Evolutionary conservation across 257 asterid species (phyloP).

Genomic region (Cinchona pubescens): DNA sequence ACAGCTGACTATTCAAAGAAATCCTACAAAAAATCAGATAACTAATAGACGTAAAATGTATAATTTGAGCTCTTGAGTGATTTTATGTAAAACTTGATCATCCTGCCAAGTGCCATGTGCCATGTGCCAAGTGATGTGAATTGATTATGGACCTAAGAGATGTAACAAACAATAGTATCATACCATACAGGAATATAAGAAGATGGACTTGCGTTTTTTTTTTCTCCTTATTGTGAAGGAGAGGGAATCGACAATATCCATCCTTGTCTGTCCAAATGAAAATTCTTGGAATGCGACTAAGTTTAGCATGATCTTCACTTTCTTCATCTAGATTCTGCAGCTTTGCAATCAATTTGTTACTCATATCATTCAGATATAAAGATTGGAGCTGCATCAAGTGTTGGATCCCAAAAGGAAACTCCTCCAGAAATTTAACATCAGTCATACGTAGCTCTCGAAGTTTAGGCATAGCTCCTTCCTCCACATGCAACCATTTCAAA

Average conservation of each 20-base stretch:
- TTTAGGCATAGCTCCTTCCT: constrained; percentile 21
- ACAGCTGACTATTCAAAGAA: too few relatives aligned
- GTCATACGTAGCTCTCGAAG: background rate
- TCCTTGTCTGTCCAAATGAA: constrained; percentile 6
- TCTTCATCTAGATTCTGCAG: background rate
- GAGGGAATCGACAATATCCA: background rate
- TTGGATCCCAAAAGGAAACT: constrained; percentile 9
- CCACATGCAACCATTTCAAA: constrained; percentile 12
- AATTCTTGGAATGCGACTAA: constrained; percentile 8
- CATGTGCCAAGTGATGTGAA: too few relatives aligned
- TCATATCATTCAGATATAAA: background rate
- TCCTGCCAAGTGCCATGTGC: too few relatives aligned
- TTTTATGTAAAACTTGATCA: too few relatives aligned
- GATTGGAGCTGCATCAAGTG: constrained; percentile 7
- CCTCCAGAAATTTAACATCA: background rate
- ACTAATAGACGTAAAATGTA: too few relatives aligned
- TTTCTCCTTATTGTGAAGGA: background rate
- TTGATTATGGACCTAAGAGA: too few relatives aligned
- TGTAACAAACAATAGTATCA: too few relatives aligned
- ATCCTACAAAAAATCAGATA: too few relatives aligned
- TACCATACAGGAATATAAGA: too few relatives aligned
- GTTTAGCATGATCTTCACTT: background rate
- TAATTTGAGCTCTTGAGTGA: too few relatives aligned
- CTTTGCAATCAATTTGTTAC: background rate
- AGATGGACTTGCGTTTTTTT: background rate